Base-by-base conservation (phyloP, 306 rosid genomes). In the Prunus fruticosa region DNA sequence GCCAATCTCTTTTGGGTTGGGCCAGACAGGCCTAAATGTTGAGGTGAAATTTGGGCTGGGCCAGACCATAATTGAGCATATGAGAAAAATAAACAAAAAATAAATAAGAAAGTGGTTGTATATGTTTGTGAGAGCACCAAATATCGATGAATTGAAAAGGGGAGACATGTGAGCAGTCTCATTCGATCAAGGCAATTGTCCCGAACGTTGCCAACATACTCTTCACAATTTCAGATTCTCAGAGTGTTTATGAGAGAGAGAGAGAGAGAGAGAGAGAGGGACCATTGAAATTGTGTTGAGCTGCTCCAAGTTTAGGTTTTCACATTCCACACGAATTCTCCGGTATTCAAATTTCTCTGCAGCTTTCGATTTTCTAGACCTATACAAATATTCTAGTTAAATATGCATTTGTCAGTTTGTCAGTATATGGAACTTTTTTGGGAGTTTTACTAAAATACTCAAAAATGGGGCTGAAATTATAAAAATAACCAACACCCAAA, bases 131-230 rank as follows among this genome's bases (percentile, higher is more conserved):
- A 3, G 28, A 61, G 66, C 22, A 18, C 38, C 66, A 61, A 61
- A 56, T 5, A 8, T 56, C 32, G 53, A 67, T 22, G 76, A 72
- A 72, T 72, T 38, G 9, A 72, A 64, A 71, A 27, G 38, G 52
- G 67, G 38, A 30, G 69, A 43, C 84, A 81, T 76, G 84, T 81
- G 84, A 64, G 68, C 6, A 22, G 51, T 70, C 68, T 71, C 73
- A 71, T 47, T 41, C 64, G 46, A 72, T 71, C 81, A 54, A 81
- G 78, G 32, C 57, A 45, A 76, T 38, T 81, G 84, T 81, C 84
- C 70, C 53, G 69, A 53, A 27, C 57, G 47, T 53, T 60, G 22
- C 81, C 78, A 64, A 81, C 84, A 76, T 54, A 20, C 8, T 63
- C 69, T 64, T 76, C 81, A 47, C 72, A 64, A 71, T 81, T 77